These are phyloP conservation scores for Botryosphaeria dothidea DNA, from an alignment of 2,329 filamentous ascomycete genomes.

Conservation along the genomic window DNA sequence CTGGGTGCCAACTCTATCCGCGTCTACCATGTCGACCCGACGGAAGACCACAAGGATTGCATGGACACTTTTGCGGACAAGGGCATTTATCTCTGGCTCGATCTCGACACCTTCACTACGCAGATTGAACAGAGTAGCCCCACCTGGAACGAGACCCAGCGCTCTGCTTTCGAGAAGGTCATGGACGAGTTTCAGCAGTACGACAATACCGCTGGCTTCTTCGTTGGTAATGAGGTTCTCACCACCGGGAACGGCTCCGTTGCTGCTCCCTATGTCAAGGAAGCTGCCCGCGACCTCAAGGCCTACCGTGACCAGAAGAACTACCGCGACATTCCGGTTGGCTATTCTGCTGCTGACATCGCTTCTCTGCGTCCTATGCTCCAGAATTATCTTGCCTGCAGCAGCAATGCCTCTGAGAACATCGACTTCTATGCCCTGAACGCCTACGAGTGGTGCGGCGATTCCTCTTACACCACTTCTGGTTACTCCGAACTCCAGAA, in stretches of 20 bases:
- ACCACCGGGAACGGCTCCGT: slow-evolving; percentile 57
- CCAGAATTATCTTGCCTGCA: slow-evolving; percentile 77
- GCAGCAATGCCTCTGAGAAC: slow-evolving; percentile 63
- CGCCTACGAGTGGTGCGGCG: slow-evolving; percentile 67
- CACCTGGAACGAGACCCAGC: slow-evolving; percentile 73
- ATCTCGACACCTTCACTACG: slow-evolving; percentile 71
- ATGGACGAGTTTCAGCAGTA: slow-evolving; percentile 77
- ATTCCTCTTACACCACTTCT: slow-evolving; percentile 57
- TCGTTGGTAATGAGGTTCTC: slow-evolving; percentile 85
- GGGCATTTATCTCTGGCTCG: slow-evolving; percentile 81
- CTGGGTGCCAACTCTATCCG: slow-evolving; percentile 83
- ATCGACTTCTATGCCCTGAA: slow-evolving; percentile 86
- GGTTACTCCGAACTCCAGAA: slow-evolving; percentile 70
- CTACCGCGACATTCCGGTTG: slow-evolving; percentile 80
- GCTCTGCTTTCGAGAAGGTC: slow-evolving; percentile 66
- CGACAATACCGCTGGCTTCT: slow-evolving; percentile 80
- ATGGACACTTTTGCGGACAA: slow-evolving; percentile 78
- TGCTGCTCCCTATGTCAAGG: slow-evolving; percentile 81
- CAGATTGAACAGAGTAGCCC: slow-evolving; percentile 66
- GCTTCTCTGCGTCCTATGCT: slow-evolving; percentile 65
- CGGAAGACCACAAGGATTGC: slow-evolving; percentile 71
- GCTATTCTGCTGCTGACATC: slow-evolving; percentile 87
- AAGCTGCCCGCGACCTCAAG: slow-evolving; percentile 79
- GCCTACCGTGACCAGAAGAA: slow-evolving; percentile 72
- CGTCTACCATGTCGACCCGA: slow-evolving; percentile 81